These are phyloP conservation scores for Salix koriyanagi DNA, from an alignment of 345 rosid genomes.

Conservation along the genomic window DNA sequence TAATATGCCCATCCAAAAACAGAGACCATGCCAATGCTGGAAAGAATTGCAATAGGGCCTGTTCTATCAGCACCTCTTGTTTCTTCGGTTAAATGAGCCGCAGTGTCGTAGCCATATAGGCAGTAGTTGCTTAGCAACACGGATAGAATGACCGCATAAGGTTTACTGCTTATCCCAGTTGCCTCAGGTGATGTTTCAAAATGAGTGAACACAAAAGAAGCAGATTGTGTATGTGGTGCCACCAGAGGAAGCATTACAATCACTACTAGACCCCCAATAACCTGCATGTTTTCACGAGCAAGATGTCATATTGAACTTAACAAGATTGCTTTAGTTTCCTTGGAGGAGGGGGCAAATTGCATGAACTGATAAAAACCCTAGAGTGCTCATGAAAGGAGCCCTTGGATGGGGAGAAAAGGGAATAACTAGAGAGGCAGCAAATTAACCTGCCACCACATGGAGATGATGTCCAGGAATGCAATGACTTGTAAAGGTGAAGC, in stretches of 20 bases:
- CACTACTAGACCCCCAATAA: conserved; percentile 49
- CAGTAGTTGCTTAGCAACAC: conserved; percentile 63
- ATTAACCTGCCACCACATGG: conserved; percentile 69
- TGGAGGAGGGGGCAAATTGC: background rate
- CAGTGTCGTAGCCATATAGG: conserved; percentile 58
- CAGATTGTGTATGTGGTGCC: conserved; percentile 44
- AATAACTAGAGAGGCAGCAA: background rate
- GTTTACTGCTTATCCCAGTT: conserved; percentile 56
- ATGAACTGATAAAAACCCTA: too few species aligned
- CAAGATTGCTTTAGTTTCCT: background rate
- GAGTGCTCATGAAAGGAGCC: too few species aligned
- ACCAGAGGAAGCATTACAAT: conserved; percentile 63
- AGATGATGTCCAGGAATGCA: conserved; percentile 57
- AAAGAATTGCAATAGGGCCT: conserved; percentile 60
- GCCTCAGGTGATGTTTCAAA: conserved; percentile 41
- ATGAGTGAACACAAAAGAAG: conserved; percentile 52
- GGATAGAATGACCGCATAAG: conserved; percentile 52
- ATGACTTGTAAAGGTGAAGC: conserved; percentile 56
- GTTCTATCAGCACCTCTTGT: conserved; percentile 60
- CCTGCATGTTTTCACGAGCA: conserved; percentile 10
- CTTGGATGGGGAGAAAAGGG: background rate
- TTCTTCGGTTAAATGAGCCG: conserved; percentile 68
- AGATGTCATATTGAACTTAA: background rate
- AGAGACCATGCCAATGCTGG: conserved; percentile 56
- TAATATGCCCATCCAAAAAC: conserved; percentile 59